Conservation (phyloP, 2,329 filamentous ascomycete genomes). For the Diplodia mutila region DNA sequence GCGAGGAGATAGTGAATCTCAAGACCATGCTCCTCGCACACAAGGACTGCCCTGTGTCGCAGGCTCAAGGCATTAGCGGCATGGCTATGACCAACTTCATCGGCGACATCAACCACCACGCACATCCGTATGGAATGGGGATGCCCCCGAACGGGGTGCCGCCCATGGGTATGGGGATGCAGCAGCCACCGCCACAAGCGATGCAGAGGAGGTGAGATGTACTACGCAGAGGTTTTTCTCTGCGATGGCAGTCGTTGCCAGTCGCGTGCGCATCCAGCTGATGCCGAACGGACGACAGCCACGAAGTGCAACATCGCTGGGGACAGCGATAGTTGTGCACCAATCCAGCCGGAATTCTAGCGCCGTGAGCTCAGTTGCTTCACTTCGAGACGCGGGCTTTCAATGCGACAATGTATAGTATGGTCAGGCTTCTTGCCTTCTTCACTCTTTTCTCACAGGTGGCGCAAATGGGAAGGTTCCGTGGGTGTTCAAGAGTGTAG, state of each 20-base stretch:
- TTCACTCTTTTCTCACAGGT: slow-evolving; percentile 18
- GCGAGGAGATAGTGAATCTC: slow-evolving; percentile 92
- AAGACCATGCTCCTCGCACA: slow-evolving; percentile 92
- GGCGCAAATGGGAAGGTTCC: slow-evolving; percentile 23
- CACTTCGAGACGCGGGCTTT: background rate
- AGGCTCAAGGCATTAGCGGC: slow-evolving; percentile 73
- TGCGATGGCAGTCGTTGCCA: background rate
- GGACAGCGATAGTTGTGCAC: background rate
- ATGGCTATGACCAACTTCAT: slow-evolving; percentile 56
- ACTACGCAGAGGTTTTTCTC: background rate
- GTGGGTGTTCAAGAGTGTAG: slow-evolving; percentile 20
- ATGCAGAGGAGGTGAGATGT: slow-evolving; percentile 35
- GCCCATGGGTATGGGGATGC: slow-evolving; percentile 41
- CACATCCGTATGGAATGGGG: slow-evolving; percentile 55
- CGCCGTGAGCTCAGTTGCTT: background rate
- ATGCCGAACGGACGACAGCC: background rate
- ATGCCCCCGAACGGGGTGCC: slow-evolving; percentile 47
- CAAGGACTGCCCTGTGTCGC: slow-evolving; percentile 93
- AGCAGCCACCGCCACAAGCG: slow-evolving; percentile 28
- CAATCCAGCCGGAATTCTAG: background rate
- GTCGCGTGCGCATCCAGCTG: background rate
- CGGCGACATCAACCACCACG: slow-evolving; percentile 48
- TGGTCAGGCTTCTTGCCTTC: slow-evolving; percentile 1
- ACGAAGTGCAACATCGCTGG: background rate
- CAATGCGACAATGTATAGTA: slow-evolving; percentile 24